phyloP scores from a whole-genome alignment of 345 rosid genomes.

The Eucalyptus microcorys region DNA sequence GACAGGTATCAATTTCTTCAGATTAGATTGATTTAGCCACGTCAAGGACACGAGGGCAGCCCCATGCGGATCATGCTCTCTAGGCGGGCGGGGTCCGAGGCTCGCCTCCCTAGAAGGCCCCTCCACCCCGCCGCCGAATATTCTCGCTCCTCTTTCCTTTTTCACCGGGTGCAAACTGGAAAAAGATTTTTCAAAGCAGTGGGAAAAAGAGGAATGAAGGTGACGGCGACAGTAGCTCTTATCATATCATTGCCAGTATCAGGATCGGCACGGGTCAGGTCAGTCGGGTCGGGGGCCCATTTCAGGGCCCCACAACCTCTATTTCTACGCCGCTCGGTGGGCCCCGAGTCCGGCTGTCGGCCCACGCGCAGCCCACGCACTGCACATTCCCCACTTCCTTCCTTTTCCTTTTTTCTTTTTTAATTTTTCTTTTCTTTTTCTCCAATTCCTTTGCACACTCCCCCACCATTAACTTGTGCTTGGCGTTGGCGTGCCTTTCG shows the following conservation, averaged over 20 bases:
- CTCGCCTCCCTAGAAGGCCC: background rate
- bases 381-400: conserved; percentile 5
- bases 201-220: background rate
- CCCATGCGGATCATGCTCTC: background rate
- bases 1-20: background rate
- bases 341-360: conserved; percentile 20
- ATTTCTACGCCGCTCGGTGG: conserved; percentile 23
- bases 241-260: background rate
- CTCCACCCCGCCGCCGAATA: conserved; percentile 39
- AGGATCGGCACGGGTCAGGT: background rate
- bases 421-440: background rate
- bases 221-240: background rate
- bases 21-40: background rate
- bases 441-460: background rate
- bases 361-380: conserved; percentile 21
- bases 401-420: conserved; percentile 10
- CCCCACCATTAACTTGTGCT: background rate
- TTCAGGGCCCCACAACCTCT: background rate
- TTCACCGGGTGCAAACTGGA: background rate
- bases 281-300: background rate
- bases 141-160: background rate
- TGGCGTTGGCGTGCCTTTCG: background rate
- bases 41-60: accelerated
- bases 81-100: background rate
- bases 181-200: background rate